These are phyloP conservation scores for Cytospora piceae DNA, from an alignment of 2,329 filamentous ascomycete species.

Conservation along the genomic window DNA sequence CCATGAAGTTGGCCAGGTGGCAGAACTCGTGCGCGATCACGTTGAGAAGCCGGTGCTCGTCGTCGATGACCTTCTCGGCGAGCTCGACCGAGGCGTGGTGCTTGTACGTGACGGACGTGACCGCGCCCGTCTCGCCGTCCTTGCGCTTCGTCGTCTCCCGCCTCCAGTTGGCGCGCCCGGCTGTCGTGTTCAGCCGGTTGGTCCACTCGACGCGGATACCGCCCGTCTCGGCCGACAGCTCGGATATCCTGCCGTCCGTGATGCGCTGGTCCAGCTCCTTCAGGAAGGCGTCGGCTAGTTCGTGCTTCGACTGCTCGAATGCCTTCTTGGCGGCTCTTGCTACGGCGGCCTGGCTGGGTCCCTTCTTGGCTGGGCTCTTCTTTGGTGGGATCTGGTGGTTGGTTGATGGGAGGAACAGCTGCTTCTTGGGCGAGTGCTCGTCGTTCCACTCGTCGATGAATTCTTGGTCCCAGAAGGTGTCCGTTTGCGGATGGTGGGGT, in stretches of 20 bases:
- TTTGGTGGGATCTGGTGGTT: constrained; percentile 38
- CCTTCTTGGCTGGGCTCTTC: constrained; percentile 39
- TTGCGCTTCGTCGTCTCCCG: constrained; percentile 56
- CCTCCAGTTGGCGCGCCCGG: constrained; percentile 75
- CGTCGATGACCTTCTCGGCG: constrained; percentile 83
- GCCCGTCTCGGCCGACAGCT: constrained; percentile 65
- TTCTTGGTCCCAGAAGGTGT: constrained; percentile 64
- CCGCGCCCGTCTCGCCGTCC: constrained; percentile 33
- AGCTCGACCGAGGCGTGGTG: constrained; percentile 84
- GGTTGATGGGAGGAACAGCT: constrained; percentile 36
- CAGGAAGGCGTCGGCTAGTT: constrained; percentile 67
- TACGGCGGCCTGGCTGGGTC: constrained; percentile 35
- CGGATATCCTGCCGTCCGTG: constrained; percentile 60
- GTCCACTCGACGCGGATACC: constrained; percentile 75
- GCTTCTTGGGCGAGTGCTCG: constrained; percentile 55
- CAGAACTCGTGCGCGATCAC: constrained; percentile 97
- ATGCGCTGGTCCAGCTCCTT: constrained; percentile 69
- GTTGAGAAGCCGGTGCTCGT: constrained; percentile 77
- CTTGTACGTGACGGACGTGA: constrained; percentile 39
- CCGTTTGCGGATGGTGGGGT: constrained; percentile 56
- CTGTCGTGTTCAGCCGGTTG: constrained; percentile 79
- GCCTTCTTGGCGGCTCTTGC: constrained; percentile 55
- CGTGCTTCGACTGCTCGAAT: constrained; percentile 66
- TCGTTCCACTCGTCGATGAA: constrained; percentile 68
- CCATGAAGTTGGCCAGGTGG: constrained; percentile 90